Evolutionary conservation across 768 basidiomycete species (phyloP).

Genomic region (Gloeostereum incarnatum): DNA sequence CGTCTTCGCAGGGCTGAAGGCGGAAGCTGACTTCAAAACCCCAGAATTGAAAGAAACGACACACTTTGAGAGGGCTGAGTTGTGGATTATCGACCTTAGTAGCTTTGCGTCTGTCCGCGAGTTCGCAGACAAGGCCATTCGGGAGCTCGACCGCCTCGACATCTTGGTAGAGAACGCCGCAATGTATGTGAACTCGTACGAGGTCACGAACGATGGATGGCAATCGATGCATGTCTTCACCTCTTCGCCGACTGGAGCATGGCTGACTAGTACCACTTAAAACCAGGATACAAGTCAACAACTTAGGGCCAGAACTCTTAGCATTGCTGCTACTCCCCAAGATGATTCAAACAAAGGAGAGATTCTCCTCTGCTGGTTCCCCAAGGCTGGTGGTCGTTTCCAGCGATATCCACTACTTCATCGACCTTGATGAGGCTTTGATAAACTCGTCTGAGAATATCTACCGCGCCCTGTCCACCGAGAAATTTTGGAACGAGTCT

Average conservation of each 20-base stretch:
- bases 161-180: conserved; percentile 22
- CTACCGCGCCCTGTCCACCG: background rate
- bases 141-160: conserved; percentile 9
- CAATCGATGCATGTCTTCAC: conserved; percentile 19
- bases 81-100: conserved; percentile 16
- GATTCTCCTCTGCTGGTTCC: background rate
- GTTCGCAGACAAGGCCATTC: conserved; percentile 9
- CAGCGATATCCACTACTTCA: background rate
- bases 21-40: background rate
- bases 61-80: conserved; percentile 13
- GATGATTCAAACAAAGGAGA: background rate
- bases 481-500: background rate
- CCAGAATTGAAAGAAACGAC: conserved; percentile 16
- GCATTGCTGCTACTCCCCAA: background rate
- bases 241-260: background rate
- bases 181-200: conserved; percentile 1
- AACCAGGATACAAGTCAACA: background rate
- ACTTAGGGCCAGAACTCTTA: background rate
- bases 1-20: background rate
- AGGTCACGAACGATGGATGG: conserved; percentile 23
- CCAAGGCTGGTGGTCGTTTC: background rate
- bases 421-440: background rate
- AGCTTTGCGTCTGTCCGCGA: conserved; percentile 12
- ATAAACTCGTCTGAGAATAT: background rate
- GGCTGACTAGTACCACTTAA: background rate